phyloP scores from a whole-genome alignment of 2,329 filamentous ascomycete species.

The Penicillium nordicum region DNA sequence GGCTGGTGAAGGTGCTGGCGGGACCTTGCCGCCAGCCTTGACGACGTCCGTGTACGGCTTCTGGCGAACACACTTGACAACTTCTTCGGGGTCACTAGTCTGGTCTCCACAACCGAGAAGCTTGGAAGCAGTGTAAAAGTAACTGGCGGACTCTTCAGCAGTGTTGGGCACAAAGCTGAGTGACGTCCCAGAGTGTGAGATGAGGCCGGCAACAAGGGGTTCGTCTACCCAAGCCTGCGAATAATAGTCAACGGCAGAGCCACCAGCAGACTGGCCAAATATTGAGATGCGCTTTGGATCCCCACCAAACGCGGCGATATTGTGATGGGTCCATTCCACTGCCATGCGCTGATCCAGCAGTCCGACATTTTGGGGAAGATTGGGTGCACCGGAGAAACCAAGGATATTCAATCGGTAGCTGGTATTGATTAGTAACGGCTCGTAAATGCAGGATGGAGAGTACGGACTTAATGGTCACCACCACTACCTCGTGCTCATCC shows the following conservation, averaged over 20 bases:
- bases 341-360: slow-evolving; percentile 53
- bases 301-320: slow-evolving; percentile 53
- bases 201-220: slow-evolving; percentile 38
- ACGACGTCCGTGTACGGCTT: slow-evolving; percentile 38
- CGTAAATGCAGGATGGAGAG: not conserved
- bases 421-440: not conserved
- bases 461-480: slow-evolving; percentile 41
- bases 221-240: slow-evolving; percentile 33
- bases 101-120: slow-evolving; percentile 39
- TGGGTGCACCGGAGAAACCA: slow-evolving; percentile 39
- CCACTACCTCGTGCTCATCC: slow-evolving; percentile 39
- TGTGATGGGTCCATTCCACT: slow-evolving; percentile 51
- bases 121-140: slow-evolving; percentile 45
- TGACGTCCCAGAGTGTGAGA: slow-evolving; percentile 39
- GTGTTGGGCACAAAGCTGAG: slow-evolving; percentile 47
- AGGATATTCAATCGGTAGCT: slow-evolving; percentile 44
- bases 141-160: slow-evolving; percentile 31
- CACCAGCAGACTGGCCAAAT: slow-evolving; percentile 48
- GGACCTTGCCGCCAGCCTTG: slow-evolving; percentile 37
- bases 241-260: slow-evolving; percentile 30
- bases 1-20: slow-evolving; percentile 29
- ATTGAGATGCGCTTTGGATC: slow-evolving; percentile 46
- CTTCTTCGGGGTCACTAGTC: slow-evolving; percentile 22
- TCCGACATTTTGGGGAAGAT: slow-evolving; percentile 44
- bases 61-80: slow-evolving; percentile 41